These are phyloP conservation scores for Luzula sylvatica DNA, from an alignment of 176 grass and related monocot species.

Conservation along the genomic window DNA sequence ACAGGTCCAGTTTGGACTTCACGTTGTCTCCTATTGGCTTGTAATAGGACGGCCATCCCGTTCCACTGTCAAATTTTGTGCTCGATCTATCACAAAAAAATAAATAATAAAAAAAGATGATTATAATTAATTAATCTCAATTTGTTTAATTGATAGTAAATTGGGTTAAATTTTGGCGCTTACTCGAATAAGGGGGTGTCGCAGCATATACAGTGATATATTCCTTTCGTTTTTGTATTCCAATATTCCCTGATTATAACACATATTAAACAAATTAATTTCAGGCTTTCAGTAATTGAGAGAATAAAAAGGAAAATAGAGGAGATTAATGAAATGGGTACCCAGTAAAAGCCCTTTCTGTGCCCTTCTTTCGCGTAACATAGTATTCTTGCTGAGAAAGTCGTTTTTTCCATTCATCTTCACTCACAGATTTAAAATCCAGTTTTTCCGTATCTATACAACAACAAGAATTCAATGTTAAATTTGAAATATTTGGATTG, in stretches of 20 bases:
- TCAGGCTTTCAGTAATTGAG: not conserved
- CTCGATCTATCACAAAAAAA: conserved; percentile 38
- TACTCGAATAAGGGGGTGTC: conserved; percentile 77
- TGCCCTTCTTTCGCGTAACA: conserved; percentile 67
- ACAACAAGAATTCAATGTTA: not conserved
- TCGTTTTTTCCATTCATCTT: conserved; percentile 69
- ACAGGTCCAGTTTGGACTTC: conserved; percentile 64
- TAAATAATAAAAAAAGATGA: conserved; percentile 8
- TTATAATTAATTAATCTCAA: not conserved
- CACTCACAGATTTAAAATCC: conserved; percentile 28
- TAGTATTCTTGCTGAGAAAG: conserved; percentile 66
- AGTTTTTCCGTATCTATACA: conserved; percentile 23
- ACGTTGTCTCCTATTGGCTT: conserved; percentile 58
- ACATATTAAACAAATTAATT: conserved; percentile 3
- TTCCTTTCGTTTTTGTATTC: conserved; percentile 42
- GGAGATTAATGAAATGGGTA: conserved; percentile 18
- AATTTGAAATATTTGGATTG: too few species aligned
- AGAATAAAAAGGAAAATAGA: not conserved
- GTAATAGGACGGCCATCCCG: conserved; percentile 83
- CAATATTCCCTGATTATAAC: conserved; percentile 32
- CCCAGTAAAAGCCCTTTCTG: conserved; percentile 88
- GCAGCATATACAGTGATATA: conserved; percentile 68
- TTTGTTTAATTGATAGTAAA: not conserved
- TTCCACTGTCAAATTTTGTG: conserved; percentile 81
- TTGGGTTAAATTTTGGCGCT: not conserved